Evolutionary conservation across 805 yeast genomes (phyloP).

Genomic region (Kodamaea laetipori): DNA sequence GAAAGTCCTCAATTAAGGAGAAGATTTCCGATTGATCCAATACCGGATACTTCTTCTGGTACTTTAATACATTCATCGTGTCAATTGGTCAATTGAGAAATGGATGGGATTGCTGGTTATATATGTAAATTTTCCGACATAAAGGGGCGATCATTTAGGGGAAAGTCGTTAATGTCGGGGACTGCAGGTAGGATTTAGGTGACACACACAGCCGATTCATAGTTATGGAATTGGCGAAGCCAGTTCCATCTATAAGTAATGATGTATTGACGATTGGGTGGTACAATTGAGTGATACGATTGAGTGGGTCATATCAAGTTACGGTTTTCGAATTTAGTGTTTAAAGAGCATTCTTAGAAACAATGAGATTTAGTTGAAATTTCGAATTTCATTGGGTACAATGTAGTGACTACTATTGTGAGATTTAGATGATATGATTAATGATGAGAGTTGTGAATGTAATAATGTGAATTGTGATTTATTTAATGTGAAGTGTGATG

Average conservation of each 20-base stretch:
- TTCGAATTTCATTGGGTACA: no score
- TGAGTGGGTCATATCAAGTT: no score
- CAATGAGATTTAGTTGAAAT: no score
- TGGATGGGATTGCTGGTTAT: conserved; percentile 4
- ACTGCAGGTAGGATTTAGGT: conserved; percentile 1
- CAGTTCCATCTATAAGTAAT: neutral
- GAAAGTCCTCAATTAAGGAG: conserved; percentile 79
- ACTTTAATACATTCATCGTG: conserved; percentile 44
- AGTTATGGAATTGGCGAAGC: neutral
- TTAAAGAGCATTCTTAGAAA: no score
- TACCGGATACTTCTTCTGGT: conserved; percentile 78
- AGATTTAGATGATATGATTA: no score
- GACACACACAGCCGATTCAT: neutral
- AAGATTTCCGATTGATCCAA: conserved; percentile 86
- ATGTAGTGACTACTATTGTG: no score
- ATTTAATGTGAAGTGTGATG: no score
- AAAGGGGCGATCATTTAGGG: conserved; percentile 5
- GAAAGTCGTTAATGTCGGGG: neutral
- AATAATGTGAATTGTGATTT: no score
- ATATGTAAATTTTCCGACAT: conserved; percentile 6
- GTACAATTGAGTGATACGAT: neutral
- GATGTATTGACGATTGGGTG: neutral
- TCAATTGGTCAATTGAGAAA: neutral
- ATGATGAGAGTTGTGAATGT: no score
- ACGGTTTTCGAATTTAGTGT: no score